A percentile compares a stretch with the other conserved stretches of the same genome.
phyloP scores from a whole-genome alignment of 192 early-diverging fungal species.

The Linnemannia zychae region DNA sequence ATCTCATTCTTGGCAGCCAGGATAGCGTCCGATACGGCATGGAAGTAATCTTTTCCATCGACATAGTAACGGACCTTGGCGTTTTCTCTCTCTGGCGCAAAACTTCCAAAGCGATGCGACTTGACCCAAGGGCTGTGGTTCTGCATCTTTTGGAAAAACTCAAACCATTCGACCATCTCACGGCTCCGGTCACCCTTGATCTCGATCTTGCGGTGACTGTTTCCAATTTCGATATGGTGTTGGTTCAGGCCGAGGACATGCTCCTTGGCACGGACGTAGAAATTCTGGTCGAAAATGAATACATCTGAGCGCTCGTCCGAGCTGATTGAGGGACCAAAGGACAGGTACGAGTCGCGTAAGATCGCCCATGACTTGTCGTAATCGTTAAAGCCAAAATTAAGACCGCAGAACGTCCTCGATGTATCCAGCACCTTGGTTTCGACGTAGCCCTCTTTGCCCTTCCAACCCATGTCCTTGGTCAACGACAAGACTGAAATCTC shows the following conservation, averaged over 20 bases:
- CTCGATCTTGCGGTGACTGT: conserved; percentile 71
- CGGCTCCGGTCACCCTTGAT: conserved; percentile 73
- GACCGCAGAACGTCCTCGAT: conserved; percentile 58
- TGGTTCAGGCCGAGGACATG: conserved; percentile 53
- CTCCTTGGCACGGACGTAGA: conserved; percentile 31
- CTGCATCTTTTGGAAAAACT: conserved; percentile 68
- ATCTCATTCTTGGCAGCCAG: conserved; percentile 74
- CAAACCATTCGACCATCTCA: conserved; percentile 72
- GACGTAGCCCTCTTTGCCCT: conserved; percentile 84
- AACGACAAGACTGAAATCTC: conserved; percentile 81
- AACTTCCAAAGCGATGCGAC: conserved; percentile 76
- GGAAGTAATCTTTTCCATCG: conserved; percentile 83
- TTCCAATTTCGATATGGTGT: conserved; percentile 69
- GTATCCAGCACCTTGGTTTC: conserved; percentile 72
- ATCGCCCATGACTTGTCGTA: conserved; percentile 79
- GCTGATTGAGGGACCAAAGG: conserved; percentile 58
- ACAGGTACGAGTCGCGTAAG: conserved; percentile 77
- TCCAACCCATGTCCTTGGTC: conserved; percentile 85
- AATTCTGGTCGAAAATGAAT: conserved; percentile 60
- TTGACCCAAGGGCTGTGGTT: conserved; percentile 71
- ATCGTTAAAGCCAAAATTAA: conserved; percentile 16
- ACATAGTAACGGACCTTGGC: conserved; percentile 78
- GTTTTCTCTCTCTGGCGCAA: conserved; percentile 78
- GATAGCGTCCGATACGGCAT: conserved; percentile 80
- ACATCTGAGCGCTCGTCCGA: conserved; percentile 58